A percentile compares a stretch with the other conserved stretches of the same genome.
phyloP scores from a whole-genome alignment of 1,284 basidiomycete species.

The Xerocomus nothofagi region DNA sequence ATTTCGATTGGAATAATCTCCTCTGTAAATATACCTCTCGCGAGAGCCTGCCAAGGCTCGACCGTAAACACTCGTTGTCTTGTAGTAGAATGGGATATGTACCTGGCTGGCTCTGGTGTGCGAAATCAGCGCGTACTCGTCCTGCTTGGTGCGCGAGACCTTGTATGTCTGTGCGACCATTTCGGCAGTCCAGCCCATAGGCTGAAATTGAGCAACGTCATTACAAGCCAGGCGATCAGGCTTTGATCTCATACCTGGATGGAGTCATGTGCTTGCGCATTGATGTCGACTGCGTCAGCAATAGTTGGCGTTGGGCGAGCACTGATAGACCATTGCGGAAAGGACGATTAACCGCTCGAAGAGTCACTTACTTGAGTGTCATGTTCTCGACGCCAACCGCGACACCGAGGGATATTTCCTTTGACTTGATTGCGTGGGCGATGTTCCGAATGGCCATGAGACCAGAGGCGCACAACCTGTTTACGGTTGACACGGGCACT shows the following conservation, averaged over 20 bases:
- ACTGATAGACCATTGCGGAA: slow-evolving; percentile 38
- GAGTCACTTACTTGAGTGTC: slow-evolving; percentile 64
- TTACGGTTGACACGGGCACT: slow-evolving; percentile 79
- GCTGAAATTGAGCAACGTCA: slow-evolving; percentile 44
- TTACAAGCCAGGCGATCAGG: neutral
- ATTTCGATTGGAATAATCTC: slow-evolving; percentile 81
- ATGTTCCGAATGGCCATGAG: slow-evolving; percentile 83
- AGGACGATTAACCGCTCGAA: slow-evolving; percentile 2
- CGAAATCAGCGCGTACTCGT: slow-evolving; percentile 79
- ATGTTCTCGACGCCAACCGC: slow-evolving; percentile 86
- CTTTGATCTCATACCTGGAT: slow-evolving; percentile 54
- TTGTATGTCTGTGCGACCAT: slow-evolving; percentile 79
- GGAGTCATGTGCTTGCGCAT: slow-evolving; percentile 68
- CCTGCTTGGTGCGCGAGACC: slow-evolving; percentile 75
- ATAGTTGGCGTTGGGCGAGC: slow-evolving; percentile 77
- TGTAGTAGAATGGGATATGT: slow-evolving; percentile 6
- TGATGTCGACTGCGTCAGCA: slow-evolving; percentile 52
- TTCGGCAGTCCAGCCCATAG: slow-evolving; percentile 94
- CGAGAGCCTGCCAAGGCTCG: slow-evolving; percentile 47
- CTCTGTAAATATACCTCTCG: slow-evolving; percentile 67
- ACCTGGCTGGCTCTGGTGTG: slow-evolving; percentile 76
- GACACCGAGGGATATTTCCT: slow-evolving; percentile 71
- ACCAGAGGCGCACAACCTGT: slow-evolving; percentile 82
- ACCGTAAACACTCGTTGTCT: neutral
- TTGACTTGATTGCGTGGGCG: slow-evolving; percentile 73